A percentile compares a stretch with the other conserved stretches of the same genome.
phyloP scores from a whole-genome alignment of 805 yeast species.

The Saccharomycopsis schoenii region DNA sequence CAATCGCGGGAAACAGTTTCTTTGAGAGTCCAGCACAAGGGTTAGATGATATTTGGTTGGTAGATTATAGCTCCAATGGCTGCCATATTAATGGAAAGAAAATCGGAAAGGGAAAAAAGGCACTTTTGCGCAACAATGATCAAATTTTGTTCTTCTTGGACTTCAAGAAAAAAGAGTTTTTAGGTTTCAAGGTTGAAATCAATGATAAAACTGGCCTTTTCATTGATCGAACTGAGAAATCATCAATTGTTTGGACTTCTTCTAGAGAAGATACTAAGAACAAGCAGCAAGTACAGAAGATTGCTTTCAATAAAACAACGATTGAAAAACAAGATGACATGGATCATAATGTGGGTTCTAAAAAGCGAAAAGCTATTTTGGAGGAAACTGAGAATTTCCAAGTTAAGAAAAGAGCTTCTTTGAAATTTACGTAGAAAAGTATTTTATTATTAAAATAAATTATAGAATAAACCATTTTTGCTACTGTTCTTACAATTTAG shows the following conservation, averaged over 20 bases:
- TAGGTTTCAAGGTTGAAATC: slow-evolving; percentile 45
- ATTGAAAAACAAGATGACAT: slow-evolving; percentile 15
- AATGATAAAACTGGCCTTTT: slow-evolving; percentile 57
- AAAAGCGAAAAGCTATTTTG: slow-evolving; percentile 2
- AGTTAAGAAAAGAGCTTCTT: slow-evolving; percentile 14
- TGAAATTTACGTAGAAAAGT: slow-evolving; percentile 2
- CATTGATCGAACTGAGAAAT: slow-evolving; percentile 28
- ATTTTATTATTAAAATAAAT: neutral
- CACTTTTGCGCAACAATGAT: slow-evolving; percentile 55
- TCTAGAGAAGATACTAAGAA: neutral
- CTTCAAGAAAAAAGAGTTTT: slow-evolving; percentile 36
- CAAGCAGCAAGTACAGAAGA: neutral
- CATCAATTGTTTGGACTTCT: neutral
- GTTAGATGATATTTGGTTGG: slow-evolving; percentile 66
- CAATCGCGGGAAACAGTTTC: slow-evolving; percentile 39
- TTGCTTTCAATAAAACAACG: slow-evolving; percentile 1
- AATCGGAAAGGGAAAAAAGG: slow-evolving; percentile 54
- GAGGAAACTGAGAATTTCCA: neutral
- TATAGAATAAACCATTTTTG: neutral
- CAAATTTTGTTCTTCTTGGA: slow-evolving; percentile 58
- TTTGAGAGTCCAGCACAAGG: slow-evolving; percentile 68
- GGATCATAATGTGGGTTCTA: slow-evolving; percentile 5
- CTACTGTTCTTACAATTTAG: too few relatives aligned
- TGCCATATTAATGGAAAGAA: slow-evolving; percentile 56
- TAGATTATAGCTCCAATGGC: slow-evolving; percentile 73